phyloP scores from a whole-genome alignment of 2,329 filamentous ascomycete species.

The Ophiostoma pallidulum region DNA sequence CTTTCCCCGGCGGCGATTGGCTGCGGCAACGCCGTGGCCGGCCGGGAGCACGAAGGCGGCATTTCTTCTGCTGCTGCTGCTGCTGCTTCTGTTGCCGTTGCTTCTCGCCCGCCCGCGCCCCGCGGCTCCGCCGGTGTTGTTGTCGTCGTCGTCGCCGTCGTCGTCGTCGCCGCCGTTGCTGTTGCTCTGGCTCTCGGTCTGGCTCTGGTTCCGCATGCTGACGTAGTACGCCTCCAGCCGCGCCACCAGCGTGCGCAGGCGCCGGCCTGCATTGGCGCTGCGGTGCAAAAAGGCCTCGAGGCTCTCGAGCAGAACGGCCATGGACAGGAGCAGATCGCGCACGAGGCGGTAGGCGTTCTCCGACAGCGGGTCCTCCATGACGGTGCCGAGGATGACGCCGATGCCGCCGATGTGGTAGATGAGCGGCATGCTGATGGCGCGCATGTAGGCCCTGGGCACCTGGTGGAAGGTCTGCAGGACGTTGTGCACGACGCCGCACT shows the following conservation, averaged over 20 bases:
- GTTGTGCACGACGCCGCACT: slow-evolving; percentile 24
- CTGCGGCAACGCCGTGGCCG: too few relatives aligned
- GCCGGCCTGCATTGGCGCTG: slow-evolving; percentile 13
- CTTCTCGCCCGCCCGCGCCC: too few relatives aligned
- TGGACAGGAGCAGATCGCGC: slow-evolving; percentile 23
- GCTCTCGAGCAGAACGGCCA: slow-evolving; percentile 23
- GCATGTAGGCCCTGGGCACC: slow-evolving; percentile 21
- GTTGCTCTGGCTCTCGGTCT: too few relatives aligned
- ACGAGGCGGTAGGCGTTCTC: slow-evolving; percentile 22
- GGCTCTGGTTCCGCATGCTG: slow-evolving; percentile 1
- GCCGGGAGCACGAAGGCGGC: too few relatives aligned
- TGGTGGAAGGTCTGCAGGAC: slow-evolving; percentile 22
- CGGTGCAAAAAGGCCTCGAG: slow-evolving; percentile 14
- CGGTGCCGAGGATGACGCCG: slow-evolving; percentile 26
- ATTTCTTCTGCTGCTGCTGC: too few relatives aligned
- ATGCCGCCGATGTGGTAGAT: slow-evolving; percentile 27
- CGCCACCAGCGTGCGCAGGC: slow-evolving; percentile 11
- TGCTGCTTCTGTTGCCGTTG: not conserved
- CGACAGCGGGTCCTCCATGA: slow-evolving; percentile 24
- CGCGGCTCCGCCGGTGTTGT: too few relatives aligned
- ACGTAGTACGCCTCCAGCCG: slow-evolving; percentile 14
- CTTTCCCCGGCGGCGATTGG: too few relatives aligned
- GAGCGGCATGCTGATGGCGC: slow-evolving; percentile 26
- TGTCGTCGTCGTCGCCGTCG: too few relatives aligned
- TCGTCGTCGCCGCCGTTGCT: too few relatives aligned